Evolutionary conservation across 176 grass and related monocot species (phyloP), one percentile per base, ranked within the genome.

Genomic region (Bothriochloa decipiens): DNA sequence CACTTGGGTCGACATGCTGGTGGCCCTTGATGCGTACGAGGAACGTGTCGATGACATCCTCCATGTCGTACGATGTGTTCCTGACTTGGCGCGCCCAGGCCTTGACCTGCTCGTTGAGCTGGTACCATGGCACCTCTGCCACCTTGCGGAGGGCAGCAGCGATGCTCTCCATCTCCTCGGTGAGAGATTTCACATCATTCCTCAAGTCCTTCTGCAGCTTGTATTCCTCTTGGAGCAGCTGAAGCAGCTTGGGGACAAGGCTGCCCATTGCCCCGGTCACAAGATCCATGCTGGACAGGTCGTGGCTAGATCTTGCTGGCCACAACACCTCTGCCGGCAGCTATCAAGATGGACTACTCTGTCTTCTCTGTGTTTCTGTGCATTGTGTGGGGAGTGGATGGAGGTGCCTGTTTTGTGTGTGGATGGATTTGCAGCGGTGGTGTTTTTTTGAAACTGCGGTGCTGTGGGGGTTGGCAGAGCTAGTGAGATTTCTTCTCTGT

Each of bases 81-180:
- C 11, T 80, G 78, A 52, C 18, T 1, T 80, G 18, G 22, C 5
- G n/a, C 10, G 65, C 65, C 79, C 79, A 81, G 29, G 57, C 5
- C 65, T 70, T 81, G 4, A 40, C 33, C 65, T 70, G 32, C 22
- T 81, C 1, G 13, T 81, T 46, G 22, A 70, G 79, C 65, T 53
- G 45, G 8, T 81, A 65, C 18, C 17, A 9, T 8, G 45, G 45
- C 22, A 55, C 46, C 9, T 68, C 32, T 0, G 11, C 79, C 27
- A 70, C 46, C 65, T 26, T 70, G 65, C 0, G 7, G 32, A 81
- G 78, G 20, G 65, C 20, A 3, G 78, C 65, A 3, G 25, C 20
- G 3, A 69, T 26, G 29, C 17, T 23, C 77, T 32, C 45, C 26
- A 68, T 29, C 61, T 58, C 53, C 6, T 58, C 7, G 6, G 16